These are phyloP conservation scores for Helotiales sp. DNA, from an alignment of 2,329 filamentous ascomycete genomes.

Conservation along the genomic window DNA sequence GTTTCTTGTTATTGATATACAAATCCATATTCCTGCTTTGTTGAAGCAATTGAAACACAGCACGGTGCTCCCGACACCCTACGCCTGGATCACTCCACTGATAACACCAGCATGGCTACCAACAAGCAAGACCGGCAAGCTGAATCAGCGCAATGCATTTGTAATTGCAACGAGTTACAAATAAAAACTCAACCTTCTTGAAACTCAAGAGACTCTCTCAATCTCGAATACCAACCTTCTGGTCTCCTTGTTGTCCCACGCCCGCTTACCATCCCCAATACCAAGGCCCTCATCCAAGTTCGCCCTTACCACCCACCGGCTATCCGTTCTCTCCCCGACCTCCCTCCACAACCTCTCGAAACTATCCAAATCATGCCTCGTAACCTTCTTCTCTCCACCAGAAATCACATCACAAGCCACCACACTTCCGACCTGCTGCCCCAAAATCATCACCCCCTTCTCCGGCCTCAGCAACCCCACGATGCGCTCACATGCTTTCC, in stretches of 20 bases:
- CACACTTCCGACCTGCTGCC: not conserved
- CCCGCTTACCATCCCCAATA: not conserved
- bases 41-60: no score
- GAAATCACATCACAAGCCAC: not conserved
- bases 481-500: constrained; percentile 12
- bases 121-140: not conserved
- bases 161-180: not conserved
- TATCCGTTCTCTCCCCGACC: not conserved
- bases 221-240: not conserved
- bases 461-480: not conserved
- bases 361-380: not conserved
- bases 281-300: not conserved
- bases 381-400: not conserved
- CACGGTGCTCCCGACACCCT: no score
- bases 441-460: not conserved
- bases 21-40: no score
- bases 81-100: no score
- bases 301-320: not conserved
- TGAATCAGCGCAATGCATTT: not conserved
- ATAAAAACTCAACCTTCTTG: not conserved
- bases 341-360: not conserved
- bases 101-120: not conserved
- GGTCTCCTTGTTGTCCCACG: not conserved
- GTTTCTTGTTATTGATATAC: no score
- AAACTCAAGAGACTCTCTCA: not conserved